Base-by-base conservation (phyloP, 495 filamentous ascomycete genomes). In the Aspergillus homomorphus region DNA sequence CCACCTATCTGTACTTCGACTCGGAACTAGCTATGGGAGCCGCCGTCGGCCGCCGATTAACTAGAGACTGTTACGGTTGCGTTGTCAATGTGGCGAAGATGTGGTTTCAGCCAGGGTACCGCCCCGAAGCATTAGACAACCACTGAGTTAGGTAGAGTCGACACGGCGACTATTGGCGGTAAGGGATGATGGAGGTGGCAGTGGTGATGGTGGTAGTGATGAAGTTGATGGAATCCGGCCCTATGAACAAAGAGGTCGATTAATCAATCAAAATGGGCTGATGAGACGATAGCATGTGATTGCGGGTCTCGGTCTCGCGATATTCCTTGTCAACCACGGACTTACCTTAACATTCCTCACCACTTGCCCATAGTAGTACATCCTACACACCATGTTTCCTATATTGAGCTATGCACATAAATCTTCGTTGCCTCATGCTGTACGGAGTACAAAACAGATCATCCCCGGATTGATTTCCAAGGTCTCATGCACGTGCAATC, bases 251-350 rank as follows among this genome's bases (percentile, higher is more conserved):
- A 14, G 44, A 46, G 44, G 22, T n/a, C 3, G 16, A 3, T 3
- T 4, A 22, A 1, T 19, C 3, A 20, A 24, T 28, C 23, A 18
- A 6, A 9, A 30, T 18, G 22, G 23, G 45, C 2, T 16, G 12
- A 30, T 51, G 48, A 18, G 23, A 15, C 30, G 48, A 51, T 43
- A 44, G 65, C 73, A 75, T 75, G 73, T 76, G 73, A 76, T 70
- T 68, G 73, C 62, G 73, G 73, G 71, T 76, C 73, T 62, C 59
- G 56, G n/a, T 54, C 46, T 57, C 54, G 65, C 54, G 62, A 60
- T 59, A 56, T 45, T 41, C 24, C 46, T 45, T 60, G 33, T 42
- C 42, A 22, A 19, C 45, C 20, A 26, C 28, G 56, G 41, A 51
- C 46, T 44, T 28, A 48, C 30, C 14, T 24, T 26, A n/a, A n/a